phyloP scores from a whole-genome alignment of 2,329 filamentous ascomycete species.

The Colletotrichum sp. region DNA sequence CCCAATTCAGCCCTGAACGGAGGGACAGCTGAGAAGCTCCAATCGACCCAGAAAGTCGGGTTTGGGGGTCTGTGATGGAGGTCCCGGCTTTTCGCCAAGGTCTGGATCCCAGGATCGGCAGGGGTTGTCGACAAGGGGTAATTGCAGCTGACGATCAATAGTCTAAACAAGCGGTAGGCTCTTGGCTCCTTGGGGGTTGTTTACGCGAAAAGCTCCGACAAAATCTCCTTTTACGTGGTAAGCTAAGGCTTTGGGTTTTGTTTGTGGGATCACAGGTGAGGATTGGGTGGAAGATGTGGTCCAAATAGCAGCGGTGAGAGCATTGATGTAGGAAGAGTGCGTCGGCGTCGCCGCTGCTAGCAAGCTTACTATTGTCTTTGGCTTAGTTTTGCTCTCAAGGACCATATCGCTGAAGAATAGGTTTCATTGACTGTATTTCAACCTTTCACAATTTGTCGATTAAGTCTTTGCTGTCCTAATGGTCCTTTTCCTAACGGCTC shows the following conservation, averaged over 20 bases:
- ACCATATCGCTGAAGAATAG: neutral
- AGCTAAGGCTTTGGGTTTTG: neutral
- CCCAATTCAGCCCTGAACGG: neutral
- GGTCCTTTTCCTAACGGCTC: neutral
- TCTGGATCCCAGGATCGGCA: neutral
- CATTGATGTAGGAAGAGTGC: neutral
- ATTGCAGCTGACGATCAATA: neutral
- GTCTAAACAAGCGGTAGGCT: neutral
- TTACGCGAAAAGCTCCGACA: neutral
- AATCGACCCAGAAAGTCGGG: neutral
- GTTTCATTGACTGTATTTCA: neutral
- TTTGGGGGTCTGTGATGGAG: neutral
- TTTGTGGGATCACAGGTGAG: neutral
- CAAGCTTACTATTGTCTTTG: neutral
- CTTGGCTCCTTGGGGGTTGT: neutral
- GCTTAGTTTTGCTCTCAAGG: fast-evolving
- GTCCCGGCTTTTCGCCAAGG: neutral
- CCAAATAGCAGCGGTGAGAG: neutral
- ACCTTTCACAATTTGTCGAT: neutral
- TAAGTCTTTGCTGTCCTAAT: fast-evolving
- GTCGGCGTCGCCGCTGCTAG: neutral
- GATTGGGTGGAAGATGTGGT: neutral
- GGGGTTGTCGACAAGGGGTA: neutral
- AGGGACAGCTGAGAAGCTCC: neutral
- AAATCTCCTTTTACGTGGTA: neutral